Evolutionary conservation across 768 basidiomycete species (phyloP).

Genomic region (Lentinula sp.): DNA sequence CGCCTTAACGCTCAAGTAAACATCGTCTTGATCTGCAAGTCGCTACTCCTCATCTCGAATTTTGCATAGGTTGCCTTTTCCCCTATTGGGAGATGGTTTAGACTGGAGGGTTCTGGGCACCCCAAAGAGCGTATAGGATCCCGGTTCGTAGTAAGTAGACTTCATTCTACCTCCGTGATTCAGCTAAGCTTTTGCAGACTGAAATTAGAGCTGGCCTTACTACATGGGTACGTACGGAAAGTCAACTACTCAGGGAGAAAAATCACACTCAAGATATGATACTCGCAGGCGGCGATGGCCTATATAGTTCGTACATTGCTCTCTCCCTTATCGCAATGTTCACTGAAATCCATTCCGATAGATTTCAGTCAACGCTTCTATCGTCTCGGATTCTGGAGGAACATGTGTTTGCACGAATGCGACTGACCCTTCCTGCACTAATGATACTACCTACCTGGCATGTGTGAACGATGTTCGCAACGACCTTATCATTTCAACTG

Average conservation of each 20-base stretch:
- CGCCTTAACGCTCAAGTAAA: slow-evolving; percentile 35
- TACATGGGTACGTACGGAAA: slow-evolving; percentile 57
- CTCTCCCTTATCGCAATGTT: not conserved
- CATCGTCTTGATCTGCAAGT: not conserved
- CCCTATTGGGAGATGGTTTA: slow-evolving; percentile 60
- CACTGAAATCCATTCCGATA: slow-evolving; percentile 18
- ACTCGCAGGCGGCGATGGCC: slow-evolving; percentile 66
- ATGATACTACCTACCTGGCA: slow-evolving; percentile 44
- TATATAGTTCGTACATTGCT: slow-evolving; percentile 54
- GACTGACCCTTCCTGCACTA: slow-evolving; percentile 45
- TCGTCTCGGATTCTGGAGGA: slow-evolving; percentile 72
- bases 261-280: not conserved
- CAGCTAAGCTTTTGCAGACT: slow-evolving; percentile 34
- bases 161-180: not conserved
- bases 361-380: slow-evolving; percentile 84
- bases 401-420: slow-evolving; percentile 63
- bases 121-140: slow-evolving; percentile 58
- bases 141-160: slow-evolving; percentile 42
- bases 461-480: slow-evolving; percentile 60
- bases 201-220: slow-evolving; percentile 77
- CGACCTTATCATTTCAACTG: slow-evolving; percentile 81
- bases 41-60: not conserved
- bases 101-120: slow-evolving; percentile 66
- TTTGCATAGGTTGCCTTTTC: slow-evolving; percentile 36
- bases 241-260: not conserved